Evolutionary conservation across 805 yeast genomes (phyloP), one percentile per base, ranked within the genome.

Genomic region (Grigorovia yakushimaensis): DNA sequence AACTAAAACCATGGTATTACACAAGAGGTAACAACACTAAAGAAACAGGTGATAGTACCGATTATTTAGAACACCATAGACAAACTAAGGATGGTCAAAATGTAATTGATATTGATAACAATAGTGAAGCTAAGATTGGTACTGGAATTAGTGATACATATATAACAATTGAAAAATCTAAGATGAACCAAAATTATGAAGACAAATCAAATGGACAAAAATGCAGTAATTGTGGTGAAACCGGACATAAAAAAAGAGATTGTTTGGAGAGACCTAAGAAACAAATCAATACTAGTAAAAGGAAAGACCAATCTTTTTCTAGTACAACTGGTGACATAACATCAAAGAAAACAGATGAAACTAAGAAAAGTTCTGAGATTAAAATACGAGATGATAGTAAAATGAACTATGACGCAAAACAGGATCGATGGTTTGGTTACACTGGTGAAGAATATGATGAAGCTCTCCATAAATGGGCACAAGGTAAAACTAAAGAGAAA

Each of bases 351-450:
- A n/a, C n/a, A n/a, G n/a, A 61, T 1, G 64, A 59, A 5, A 63
- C 58, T 11, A 66, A 60, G 3, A 47, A 51, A n/a, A n/a, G n/a
- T n/a, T n/a, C n/a, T n/a, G n/a, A n/a, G 11, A 47, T 60, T 4
- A 55, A 57, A 36, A 52, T 52, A 10, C 43, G 55, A 46, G 45
- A 49, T 51, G 40, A 49, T 44, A 43, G 54, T 48, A 43, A 64
- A 53, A 42, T 62, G 57, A 43, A 66, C 42, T 86, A 80, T 73
- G 94, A 84, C 56, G 74, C 81, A 10, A 82, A 81, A 52, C 67
- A 88, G 49, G 95, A 86, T 63, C 70, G 87, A 49, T 86, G 93
- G 95, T 83, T 76, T 58, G 95, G 95, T 0, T 84, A 78, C 59
- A 80, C 82, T 42, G 72, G 77, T 1, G 68, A 70, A 10, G 87